Base-by-base conservation (phyloP, 2,329 filamentous ascomycete species). In the Trichoderma gracile region DNA sequence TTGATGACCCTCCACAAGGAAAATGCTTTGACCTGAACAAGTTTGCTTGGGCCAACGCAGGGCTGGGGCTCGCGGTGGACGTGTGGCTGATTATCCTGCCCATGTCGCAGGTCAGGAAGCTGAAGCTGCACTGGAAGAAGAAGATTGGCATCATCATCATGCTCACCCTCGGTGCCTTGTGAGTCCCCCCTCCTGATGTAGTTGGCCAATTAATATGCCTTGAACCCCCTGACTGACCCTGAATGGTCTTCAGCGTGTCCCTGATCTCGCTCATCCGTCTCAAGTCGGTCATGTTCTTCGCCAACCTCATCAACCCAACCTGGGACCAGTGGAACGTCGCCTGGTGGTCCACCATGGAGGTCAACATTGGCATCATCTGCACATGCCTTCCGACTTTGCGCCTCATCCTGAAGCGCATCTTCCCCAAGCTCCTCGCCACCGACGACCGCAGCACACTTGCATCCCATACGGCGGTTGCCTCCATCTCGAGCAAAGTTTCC, bases 91-190 rank as follows among this genome's bases (percentile, higher is more conserved):
- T 82, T 50, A 74, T 71, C 0, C 67, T 81, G 0, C 79, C 80
- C 0, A 69, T 81, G 23, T 75, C 73, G 25, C 74, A 78, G 21
- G 67, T 82, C 0, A 65, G 71, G 5, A 69, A 68, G 0, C 68
- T 82, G 25, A 70, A 71, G 2, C 65, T 76, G 2, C 74, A 75
- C 17, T 76, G 73, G 68, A 77, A 75, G 69, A 80, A 79, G 69
- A 82, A 81, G 69, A 65, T 79, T 27, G 76, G 75, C 4, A 74
- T 81, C 0, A 69, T 71, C 0, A 67, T 78, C 40, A 81, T 82
- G 77, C 81, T 82, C 50, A 71, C 74, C 4, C 73, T 81, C 1
- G 80, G 81, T 43, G 71, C 76, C 1, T 78, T 78, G 75, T 77
- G 57, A 71, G 76, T 68, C 1, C 1, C 14, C n/a, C 25, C 17